Percentiles rank a stretch among this genome's conserved stretches.
These are phyloP conservation scores for Arabidopsis suecica DNA, from an alignment of 345 rosid genomes.

Conservation along the genomic window DNA sequence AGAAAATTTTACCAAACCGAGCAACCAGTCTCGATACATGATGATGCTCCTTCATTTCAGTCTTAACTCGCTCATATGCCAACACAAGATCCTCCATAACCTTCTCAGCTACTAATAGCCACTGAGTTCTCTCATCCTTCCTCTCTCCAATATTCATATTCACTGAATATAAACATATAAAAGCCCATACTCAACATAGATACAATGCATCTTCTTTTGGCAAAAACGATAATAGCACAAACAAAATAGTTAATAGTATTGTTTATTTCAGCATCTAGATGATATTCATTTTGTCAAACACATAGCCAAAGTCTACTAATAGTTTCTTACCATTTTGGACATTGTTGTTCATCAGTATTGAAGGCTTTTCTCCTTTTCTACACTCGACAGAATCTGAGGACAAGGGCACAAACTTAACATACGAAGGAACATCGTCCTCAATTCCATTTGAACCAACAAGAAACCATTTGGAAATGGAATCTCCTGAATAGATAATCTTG, in stretches of 20 bases:
- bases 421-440: slow-evolving; percentile 45
- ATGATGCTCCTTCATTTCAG: slow-evolving; percentile 25
- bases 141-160: slow-evolving; percentile 35
- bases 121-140: slow-evolving; percentile 43
- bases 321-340: slow-evolving; percentile 21
- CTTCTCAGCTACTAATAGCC: slow-evolving; percentile 55
- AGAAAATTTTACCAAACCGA: slow-evolving; percentile 61
- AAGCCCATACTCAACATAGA: neutral
- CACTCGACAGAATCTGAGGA: slow-evolving; percentile 44
- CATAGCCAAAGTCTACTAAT: neutral
- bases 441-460: slow-evolving; percentile 52
- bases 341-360: slow-evolving; percentile 46
- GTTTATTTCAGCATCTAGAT: neutral
- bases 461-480: slow-evolving; percentile 55
- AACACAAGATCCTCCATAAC: slow-evolving; percentile 54
- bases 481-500: slow-evolving; percentile 47
- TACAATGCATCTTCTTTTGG: neutral
- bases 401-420: slow-evolving; percentile 45
- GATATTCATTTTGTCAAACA: neutral
- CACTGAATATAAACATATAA: neutral
- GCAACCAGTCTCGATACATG: slow-evolving; percentile 52
- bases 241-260: neutral
- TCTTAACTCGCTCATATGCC: slow-evolving; percentile 49
- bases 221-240: neutral
- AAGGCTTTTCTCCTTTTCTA: slow-evolving; percentile 45